These are phyloP conservation scores for Entophlyctis luteolus DNA, from an alignment of 192 early-diverging fungal genomes.

Conservation along the genomic window DNA sequence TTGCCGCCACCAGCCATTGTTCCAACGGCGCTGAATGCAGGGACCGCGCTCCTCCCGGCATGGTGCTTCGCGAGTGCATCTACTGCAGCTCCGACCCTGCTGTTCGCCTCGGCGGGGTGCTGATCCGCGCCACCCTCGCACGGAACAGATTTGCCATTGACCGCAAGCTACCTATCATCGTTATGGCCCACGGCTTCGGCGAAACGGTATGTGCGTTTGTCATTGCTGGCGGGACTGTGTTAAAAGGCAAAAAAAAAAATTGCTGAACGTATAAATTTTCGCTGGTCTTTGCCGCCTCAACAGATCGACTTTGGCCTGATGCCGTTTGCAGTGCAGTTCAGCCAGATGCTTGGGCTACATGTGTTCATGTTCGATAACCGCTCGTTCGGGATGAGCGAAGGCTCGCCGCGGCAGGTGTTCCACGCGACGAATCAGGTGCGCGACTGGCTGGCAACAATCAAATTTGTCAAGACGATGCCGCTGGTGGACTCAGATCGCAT, in stretches of 20 bases:
- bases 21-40: background rate
- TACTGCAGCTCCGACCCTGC: background rate
- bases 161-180: background rate
- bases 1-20: background rate
- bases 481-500: too few relatives aligned
- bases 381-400: background rate
- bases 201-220: background rate
- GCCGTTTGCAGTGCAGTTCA: background rate
- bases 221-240: too few relatives aligned
- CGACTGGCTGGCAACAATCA: too few relatives aligned
- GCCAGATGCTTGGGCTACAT: background rate
- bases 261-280: too few relatives aligned
- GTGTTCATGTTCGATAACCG: slow-evolving; percentile 3
- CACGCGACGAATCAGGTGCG: too few relatives aligned
- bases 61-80: background rate
- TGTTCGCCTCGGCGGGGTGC: background rate
- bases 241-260: too few relatives aligned
- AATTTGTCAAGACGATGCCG: too few relatives aligned
- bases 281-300: too few relatives aligned
- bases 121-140: background rate
- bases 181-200: background rate
- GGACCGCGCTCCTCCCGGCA: background rate
- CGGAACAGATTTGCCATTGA: background rate
- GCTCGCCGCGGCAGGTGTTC: background rate
- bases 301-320: background rate